Percentiles rank a stretch among this genome's conserved stretches.
phyloP scores from a whole-genome alignment of 2,329 filamentous ascomycete genomes.

The Dactylonectria estremocensis region DNA sequence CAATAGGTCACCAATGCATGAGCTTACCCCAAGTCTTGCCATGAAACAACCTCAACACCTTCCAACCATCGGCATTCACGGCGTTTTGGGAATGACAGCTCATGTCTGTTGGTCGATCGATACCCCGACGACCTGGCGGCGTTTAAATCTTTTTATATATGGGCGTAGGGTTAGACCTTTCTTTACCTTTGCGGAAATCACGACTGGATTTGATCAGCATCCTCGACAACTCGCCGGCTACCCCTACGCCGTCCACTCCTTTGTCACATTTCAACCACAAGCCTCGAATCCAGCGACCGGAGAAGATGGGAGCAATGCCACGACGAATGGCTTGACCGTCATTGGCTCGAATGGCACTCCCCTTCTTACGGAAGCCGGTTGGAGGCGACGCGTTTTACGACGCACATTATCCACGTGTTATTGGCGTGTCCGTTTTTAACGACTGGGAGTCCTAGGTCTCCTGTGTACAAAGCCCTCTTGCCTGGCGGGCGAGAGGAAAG shows the following conservation, averaged over 20 bases:
- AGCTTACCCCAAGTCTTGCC: slow-evolving; percentile 49
- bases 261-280: slow-evolving; percentile 49
- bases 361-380: slow-evolving; percentile 22
- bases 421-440: slow-evolving; percentile 42
- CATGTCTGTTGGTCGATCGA: slow-evolving; percentile 55
- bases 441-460: slow-evolving; percentile 41
- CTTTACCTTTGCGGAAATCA: slow-evolving; percentile 49
- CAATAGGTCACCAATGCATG: slow-evolving; percentile 72
- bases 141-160: slow-evolving; percentile 53
- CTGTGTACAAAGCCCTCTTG: slow-evolving; percentile 43
- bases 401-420: slow-evolving; percentile 41
- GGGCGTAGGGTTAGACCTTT: slow-evolving; percentile 56
- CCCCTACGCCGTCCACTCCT: slow-evolving; percentile 60
- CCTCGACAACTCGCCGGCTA: slow-evolving; percentile 44
- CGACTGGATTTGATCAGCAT: slow-evolving; percentile 50
- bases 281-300: slow-evolving; percentile 48
- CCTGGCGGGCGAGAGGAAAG: slow-evolving; percentile 26
- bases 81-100: slow-evolving; percentile 60
- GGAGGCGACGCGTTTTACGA: slow-evolving; percentile 26
- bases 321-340: slow-evolving; percentile 31
- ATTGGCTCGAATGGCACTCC: slow-evolving; percentile 19
- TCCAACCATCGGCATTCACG: slow-evolving; percentile 57
- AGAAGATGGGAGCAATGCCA: slow-evolving; percentile 40
- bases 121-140: slow-evolving; percentile 54
- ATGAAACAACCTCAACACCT: slow-evolving; percentile 28